Percentiles rank a stretch among this genome's conserved stretches.
Evolutionary conservation across 164 flowering plant genomes (phyloP).

Genomic region (Magnolia officinalis): DNA sequence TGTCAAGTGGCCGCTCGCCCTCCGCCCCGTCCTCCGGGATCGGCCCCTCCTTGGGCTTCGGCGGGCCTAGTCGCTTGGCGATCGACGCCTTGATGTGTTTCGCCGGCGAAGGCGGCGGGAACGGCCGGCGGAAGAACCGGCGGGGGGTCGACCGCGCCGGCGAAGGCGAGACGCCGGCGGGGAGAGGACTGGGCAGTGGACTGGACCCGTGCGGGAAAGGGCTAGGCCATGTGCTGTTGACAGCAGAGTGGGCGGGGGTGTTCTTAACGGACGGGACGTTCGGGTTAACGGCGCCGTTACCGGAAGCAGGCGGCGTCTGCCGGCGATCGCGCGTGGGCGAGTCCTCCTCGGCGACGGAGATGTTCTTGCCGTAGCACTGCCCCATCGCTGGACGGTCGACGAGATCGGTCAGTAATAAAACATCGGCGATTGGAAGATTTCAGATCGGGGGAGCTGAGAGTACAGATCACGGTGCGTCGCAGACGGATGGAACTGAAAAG

Average conservation of each 20-base stretch:
- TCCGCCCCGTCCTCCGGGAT: slow-evolving; percentile 76
- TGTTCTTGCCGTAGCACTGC: slow-evolving; percentile 75
- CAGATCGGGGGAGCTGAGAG: not conserved
- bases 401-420: not conserved
- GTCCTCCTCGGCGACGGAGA: slow-evolving; percentile 13
- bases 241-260: slow-evolving; percentile 43
- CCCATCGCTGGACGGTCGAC: slow-evolving; percentile 42
- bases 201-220: slow-evolving; percentile 41
- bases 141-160: slow-evolving; percentile 68
- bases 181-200: slow-evolving; percentile 47
- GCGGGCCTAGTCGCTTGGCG: slow-evolving; percentile 55
- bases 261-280: slow-evolving; percentile 20
- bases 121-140: slow-evolving; percentile 72
- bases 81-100: slow-evolving; percentile 88
- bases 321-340: slow-evolving; percentile 10
- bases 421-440: not conserved
- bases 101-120: slow-evolving; percentile 98
- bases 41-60: slow-evolving; percentile 75
- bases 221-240: slow-evolving; percentile 65
- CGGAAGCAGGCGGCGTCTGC: slow-evolving; percentile 27
- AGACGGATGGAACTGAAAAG: not conserved
- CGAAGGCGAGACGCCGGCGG: slow-evolving; percentile 69
- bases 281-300: slow-evolving; percentile 20
- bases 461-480: not conserved
- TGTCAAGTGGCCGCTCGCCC: slow-evolving; percentile 56